These are phyloP conservation scores for Paraconiothyrium sp. DNA, from an alignment of 2,329 filamentous ascomycete genomes.

Conservation along the genomic window DNA sequence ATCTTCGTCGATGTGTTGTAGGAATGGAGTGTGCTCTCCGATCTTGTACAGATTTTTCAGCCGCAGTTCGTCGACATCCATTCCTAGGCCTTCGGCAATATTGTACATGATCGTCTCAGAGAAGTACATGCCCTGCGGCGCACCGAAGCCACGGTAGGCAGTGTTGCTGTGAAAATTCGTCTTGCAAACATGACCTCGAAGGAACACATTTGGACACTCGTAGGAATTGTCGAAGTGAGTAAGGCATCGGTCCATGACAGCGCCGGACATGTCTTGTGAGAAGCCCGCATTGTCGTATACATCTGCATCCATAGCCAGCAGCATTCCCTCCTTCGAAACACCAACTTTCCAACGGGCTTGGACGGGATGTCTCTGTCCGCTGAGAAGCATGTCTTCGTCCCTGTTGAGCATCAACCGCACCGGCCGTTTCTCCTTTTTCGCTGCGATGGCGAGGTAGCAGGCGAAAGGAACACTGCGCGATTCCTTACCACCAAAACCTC, in stretches of 20 bases:
- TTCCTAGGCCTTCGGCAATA: conserved; percentile 84
- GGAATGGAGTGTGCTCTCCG: conserved; percentile 85
- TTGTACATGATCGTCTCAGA: conserved; percentile 88
- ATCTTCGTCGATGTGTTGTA: conserved; percentile 80
- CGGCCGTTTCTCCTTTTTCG: conserved; percentile 81
- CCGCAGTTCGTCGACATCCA: conserved; percentile 81
- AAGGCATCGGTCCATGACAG: conserved; percentile 84
- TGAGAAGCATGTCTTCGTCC: conserved; percentile 92
- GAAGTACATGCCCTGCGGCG: conserved; percentile 94
- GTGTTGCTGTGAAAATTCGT: conserved; percentile 98
- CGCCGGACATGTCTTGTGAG: conserved; percentile 72
- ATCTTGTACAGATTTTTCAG: conserved; percentile 86
- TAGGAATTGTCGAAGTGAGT: conserved; percentile 91
- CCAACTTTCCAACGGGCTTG: conserved; percentile 89
- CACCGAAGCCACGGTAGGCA: conserved; percentile 93
- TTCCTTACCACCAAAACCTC: conserved; percentile 95
- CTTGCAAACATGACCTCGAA: conserved; percentile 86
- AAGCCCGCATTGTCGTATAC: conserved; percentile 92
- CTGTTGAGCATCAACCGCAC: conserved; percentile 94
- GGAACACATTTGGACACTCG: conserved; percentile 81
- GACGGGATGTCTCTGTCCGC: conserved; percentile 92
- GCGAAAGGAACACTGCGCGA: conserved; percentile 84
- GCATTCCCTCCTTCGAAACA: conserved; percentile 87
- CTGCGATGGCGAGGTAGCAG: conserved; percentile 82
- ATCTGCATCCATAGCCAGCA: conserved; percentile 89